Evolutionary conservation across 2,329 filamentous ascomycete species (phyloP), one percentile per base, ranked within the genome.

Genomic region (Neofusicoccum sp.): DNA sequence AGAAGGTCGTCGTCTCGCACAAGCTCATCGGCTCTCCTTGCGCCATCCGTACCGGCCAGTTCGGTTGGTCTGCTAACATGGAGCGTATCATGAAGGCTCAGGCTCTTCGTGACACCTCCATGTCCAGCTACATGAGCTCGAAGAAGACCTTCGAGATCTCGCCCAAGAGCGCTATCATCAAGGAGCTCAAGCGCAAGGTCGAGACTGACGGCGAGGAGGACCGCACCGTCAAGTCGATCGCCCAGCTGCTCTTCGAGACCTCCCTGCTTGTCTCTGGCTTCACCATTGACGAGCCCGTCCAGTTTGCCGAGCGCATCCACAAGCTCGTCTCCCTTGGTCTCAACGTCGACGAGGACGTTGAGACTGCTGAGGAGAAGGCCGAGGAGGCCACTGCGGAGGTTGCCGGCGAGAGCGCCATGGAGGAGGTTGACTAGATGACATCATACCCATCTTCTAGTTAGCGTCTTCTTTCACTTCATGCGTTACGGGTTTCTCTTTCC

Each of bases 61-160:
- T 99, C 81, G 95, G 95, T 83, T 99, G 95, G 95, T 98, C 94
- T 64, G 95, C 95, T 79, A 99, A 99, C 89, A 99, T 99, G 95
- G 95, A 99, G 88, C 95, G 95, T 86, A 99, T 99, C 89, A 99
- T 99, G 95, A 99, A 99, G 90, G 95, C 95, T 33, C 95, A 99
- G 87, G 95, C 95, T 77, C 94, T 99, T 76, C 95, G 95, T 84
- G 95, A 99, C 85, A 99, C 95, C 72, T 97, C 93, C 76, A 99
- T 99, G 95, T 92, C 88, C 83, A 96, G 92, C 74, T 99, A 99
- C 91, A 99, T 99, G 95, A 96, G 92, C 70, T 98, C 94, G 79
- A 99, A 99, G 93, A 99, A 99, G 92, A 99, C 95, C 36, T 98
- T 99, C 73, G 95, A 99, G 86, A 98, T 99, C 83, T 98, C 95